Evolutionary conservation across 306 rosid species (phyloP), one percentile per base, ranked within the genome.

Genomic region (Quercus robur): DNA sequence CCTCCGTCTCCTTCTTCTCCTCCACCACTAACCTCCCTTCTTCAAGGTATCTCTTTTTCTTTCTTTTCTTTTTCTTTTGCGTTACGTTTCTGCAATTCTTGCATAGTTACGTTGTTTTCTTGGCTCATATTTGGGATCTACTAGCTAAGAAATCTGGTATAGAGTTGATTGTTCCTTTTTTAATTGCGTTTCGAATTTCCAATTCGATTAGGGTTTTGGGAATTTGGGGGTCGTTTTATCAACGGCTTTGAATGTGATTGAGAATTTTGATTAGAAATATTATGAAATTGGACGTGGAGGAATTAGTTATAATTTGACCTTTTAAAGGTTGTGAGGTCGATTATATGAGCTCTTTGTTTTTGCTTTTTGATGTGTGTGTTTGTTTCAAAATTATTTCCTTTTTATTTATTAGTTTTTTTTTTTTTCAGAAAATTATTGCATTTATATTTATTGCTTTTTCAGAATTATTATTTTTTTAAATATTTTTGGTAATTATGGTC

Each of bases 1-100:
- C 99, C 54, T 91, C 98, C 82, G 86, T 93, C 87, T 96, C 98
- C 80, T 96, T 96, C 92, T 91, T 96, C 93, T 91, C 99, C 41
- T 91, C 97, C 58, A 89, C 97, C 86, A 82, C 97, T 20, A 91
- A 87, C 83, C 70, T 90, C 82, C 14, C 93, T 51, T 79, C 94
- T 30, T 91, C 99, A 61, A 96, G 97, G 99, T 96, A 79, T 26
- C 77, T 62, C 69, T 7, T 46, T 54, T 28, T 59, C 2, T 11
- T 20, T 25, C 28, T 26, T 26, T 23, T 15, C 2, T 9, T 61
- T 61, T 8, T 30, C 75, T 59, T 28, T 49, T 31, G 15, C 23
- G 17, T 76, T 75, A 26, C 5, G 52, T 77, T 68, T 9, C 54
- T 67, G 3, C 57, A n/a, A 28, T 80, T 64, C 73, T 71, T 78